phyloP scores from a whole-genome alignment of 2,329 filamentous ascomycete genomes.

The Aaosphaeria arxii region DNA sequence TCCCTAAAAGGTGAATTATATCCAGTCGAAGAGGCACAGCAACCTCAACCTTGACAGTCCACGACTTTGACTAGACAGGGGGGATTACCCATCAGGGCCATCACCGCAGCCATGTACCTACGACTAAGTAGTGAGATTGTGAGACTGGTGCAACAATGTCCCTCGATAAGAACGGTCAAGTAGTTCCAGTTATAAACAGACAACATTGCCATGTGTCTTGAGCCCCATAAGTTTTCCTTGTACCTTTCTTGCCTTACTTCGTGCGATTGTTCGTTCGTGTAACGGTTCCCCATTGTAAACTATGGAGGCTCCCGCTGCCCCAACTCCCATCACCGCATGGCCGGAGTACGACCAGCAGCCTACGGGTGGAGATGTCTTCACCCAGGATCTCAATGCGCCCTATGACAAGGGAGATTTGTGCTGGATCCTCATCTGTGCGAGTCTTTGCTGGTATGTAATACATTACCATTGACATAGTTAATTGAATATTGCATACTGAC shows the following conservation, averaged over 20 bases:
- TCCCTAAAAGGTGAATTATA: slow-evolving; percentile 9
- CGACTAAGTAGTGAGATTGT: no score
- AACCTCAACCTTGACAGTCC: not conserved
- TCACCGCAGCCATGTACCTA: no score
- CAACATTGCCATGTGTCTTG: not conserved
- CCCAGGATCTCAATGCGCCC: slow-evolving; percentile 43
- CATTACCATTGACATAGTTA: not conserved
- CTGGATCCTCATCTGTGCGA: slow-evolving; percentile 37
- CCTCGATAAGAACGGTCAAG: no score
- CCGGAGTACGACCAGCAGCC: slow-evolving; percentile 42
- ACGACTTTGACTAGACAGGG: not conserved
- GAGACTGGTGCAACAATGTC: no score
- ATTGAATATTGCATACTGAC: not conserved
- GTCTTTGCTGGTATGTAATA: slow-evolving; percentile 26
- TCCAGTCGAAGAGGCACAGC: not conserved
- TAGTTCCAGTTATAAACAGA: not conserved
- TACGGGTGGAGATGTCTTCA: slow-evolving; percentile 44
- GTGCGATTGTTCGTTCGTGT: not conserved
- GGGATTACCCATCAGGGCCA: no score
- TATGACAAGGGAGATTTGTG: slow-evolving; percentile 49
- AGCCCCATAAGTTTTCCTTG: no score
- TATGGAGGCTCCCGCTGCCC: slow-evolving; percentile 17
- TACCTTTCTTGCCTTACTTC: no score
- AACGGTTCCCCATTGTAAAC: not conserved
- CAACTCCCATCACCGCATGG: slow-evolving; percentile 39